These are phyloP conservation scores for Vanrija sp. DNA, from an alignment of 1,284 basidiomycete genomes.

Conservation along the genomic window DNA sequence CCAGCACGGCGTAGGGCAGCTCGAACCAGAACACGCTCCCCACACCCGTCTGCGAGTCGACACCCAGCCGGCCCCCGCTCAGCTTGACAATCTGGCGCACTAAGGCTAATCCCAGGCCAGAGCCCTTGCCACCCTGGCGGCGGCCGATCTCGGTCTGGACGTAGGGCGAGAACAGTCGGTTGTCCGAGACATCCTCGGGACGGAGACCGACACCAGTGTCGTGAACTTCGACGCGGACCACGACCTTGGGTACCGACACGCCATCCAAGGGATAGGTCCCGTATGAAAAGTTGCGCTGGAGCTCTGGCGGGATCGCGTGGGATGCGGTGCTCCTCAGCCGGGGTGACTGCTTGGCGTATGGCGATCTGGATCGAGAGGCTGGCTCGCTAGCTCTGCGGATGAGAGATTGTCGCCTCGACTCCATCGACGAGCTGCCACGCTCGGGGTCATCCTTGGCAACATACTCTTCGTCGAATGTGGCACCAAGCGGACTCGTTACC, in stretches of 20 bases:
- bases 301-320: neutral
- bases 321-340: neutral
- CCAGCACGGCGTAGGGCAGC: neutral
- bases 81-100: slow-evolving; percentile 86
- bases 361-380: no score
- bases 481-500: neutral
- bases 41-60: slow-evolving; percentile 42
- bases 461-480: neutral
- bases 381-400: neutral
- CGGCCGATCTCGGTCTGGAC: slow-evolving; percentile 58
- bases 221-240: slow-evolving; percentile 72
- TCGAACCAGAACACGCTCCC: slow-evolving; percentile 44
- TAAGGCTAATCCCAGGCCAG: slow-evolving; percentile 75
- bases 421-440: no score
- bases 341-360: neutral
- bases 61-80: slow-evolving; percentile 70
- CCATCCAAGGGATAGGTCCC: no score
- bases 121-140: slow-evolving; percentile 79
- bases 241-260: slow-evolving; percentile 19
- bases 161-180: slow-evolving; percentile 46
- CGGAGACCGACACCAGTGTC: slow-evolving; percentile 77
- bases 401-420: no score
- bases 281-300: neutral
- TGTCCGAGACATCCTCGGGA: slow-evolving; percentile 63
- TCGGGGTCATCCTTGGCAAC: neutral